phyloP scores from a whole-genome alignment of 495 filamentous ascomycete species.

The Penicillium manginii region DNA sequence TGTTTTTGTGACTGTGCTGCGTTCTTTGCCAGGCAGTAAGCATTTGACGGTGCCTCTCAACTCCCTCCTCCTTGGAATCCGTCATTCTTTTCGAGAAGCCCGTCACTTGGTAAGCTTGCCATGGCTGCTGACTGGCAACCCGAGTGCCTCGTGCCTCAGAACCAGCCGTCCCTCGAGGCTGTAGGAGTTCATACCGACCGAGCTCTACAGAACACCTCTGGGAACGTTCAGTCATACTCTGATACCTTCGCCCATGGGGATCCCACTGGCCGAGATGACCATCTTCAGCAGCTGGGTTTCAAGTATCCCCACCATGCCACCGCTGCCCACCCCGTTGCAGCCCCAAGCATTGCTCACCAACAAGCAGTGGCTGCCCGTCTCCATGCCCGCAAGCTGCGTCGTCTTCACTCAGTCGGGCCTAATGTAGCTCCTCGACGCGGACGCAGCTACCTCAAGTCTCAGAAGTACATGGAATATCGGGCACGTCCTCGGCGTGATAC shows the following conservation, averaged over 20 bases:
- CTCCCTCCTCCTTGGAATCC: constrained; percentile 44
- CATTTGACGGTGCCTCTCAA: constrained; percentile 46
- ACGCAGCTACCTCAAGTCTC: constrained; percentile 51
- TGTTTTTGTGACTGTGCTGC: constrained; percentile 45
- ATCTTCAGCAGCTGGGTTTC: constrained; percentile 42
- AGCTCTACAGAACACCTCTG: constrained; percentile 54
- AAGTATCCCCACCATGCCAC: constrained; percentile 47
- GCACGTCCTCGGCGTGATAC: constrained; percentile 64
- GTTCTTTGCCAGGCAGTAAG: constrained; percentile 50
- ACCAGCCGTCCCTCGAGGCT: constrained; percentile 44
- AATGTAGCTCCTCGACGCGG: constrained; percentile 36
- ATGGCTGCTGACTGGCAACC: constrained; percentile 56
- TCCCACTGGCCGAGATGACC: constrained; percentile 38
- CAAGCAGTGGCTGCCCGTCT: constrained; percentile 39
- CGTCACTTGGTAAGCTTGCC: constrained; percentile 45
- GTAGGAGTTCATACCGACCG: constrained; percentile 46
- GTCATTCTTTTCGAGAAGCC: constrained; percentile 57
- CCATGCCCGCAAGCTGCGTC: constrained; percentile 43
- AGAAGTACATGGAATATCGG: constrained; percentile 65
- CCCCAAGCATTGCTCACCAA: constrained; percentile 31
- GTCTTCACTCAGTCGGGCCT: constrained; percentile 43
- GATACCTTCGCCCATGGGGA: constrained; percentile 41
- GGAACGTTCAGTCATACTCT: constrained; percentile 52
- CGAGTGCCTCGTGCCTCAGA: constrained; percentile 48
- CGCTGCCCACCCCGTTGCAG: constrained; percentile 36